Evolutionary conservation across 257 asterid species (phyloP).

Genomic region (Fraxinus cuspidata): DNA sequence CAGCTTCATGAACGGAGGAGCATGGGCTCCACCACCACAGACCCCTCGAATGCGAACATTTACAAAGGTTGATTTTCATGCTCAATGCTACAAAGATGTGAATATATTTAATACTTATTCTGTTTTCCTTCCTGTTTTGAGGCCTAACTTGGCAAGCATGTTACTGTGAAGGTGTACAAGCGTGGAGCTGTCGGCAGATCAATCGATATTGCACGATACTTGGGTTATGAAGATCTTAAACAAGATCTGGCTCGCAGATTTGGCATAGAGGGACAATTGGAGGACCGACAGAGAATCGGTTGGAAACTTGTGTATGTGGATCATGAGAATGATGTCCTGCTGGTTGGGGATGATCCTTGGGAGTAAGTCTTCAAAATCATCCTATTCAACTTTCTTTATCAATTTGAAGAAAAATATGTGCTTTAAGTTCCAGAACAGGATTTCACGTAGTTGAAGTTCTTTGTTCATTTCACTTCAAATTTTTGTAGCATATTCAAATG

Average conservation of each 20-base stretch:
- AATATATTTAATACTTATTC: not conserved
- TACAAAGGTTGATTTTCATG: slow-evolving; percentile 66
- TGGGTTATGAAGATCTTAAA: slow-evolving; percentile 85
- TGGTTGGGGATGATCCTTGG: slow-evolving; percentile 93
- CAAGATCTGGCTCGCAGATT: slow-evolving; percentile 91
- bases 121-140: not conserved
- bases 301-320: slow-evolving; percentile 93
- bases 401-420: not conserved
- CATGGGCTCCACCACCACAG: slow-evolving; percentile 79
- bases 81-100: not conserved
- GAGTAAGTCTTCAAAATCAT: slow-evolving; percentile 63
- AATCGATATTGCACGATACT: slow-evolving; percentile 79
- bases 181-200: slow-evolving; percentile 99
- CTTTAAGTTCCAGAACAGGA: not conserved
- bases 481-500: not conserved
- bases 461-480: too few relatives aligned
- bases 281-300: slow-evolving; percentile 87
- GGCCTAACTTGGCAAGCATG: slow-evolving; percentile 24
- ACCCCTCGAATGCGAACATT: slow-evolving; percentile 79
- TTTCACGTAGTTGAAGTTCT: too few relatives aligned
- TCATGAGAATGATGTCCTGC: slow-evolving; percentile 72
- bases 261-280: slow-evolving; percentile 92
- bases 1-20: slow-evolving; percentile 68
- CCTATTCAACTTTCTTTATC: not conserved
- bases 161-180: slow-evolving; percentile 71